Base-by-base conservation (phyloP, 495 filamentous ascomycete genomes). In the Cercophora newfieldiana region DNA sequence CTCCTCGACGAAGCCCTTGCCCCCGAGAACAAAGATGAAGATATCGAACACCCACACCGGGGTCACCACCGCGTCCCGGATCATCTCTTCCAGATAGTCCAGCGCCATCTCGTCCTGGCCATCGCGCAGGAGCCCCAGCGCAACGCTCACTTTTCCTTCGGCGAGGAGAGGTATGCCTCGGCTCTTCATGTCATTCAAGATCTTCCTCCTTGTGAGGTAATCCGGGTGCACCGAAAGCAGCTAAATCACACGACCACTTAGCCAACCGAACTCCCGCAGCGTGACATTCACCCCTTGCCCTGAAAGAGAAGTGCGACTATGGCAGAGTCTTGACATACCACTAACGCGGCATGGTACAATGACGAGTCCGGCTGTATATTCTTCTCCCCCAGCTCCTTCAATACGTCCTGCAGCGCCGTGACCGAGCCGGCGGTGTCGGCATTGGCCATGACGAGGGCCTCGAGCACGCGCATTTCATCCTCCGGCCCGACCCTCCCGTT, bases 201-300 rank as follows among this genome's bases (percentile, higher is more conserved):
- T 80, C 30, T 89, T 80, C 37, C 83, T 80, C 24, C 93, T 88
- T 12, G 93, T 80, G 1, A 93, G 50, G 67, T 95, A 93, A 75
- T 97, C 89, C 0, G 94, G 93, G 74, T 97, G 93, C 24, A 96
- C 86, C 16, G 92, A 87, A 24, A 94, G 85, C 6, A 86, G 86
- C 87, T 93, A 59, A 29, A 68, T 21, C 25, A n/a, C n/a, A n/a
- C 58, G 16, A 51, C 58, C n/a, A 71, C 66, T 67, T 10, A 64
- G 65, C n/a, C n/a, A n/a, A n/a, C n/a, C n/a, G n/a, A n/a, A n/a
- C n/a, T n/a, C n/a, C n/a, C n/a, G n/a, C n/a, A n/a, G n/a, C n/a
- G n/a, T 63, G 65, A 64, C 63, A 51, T 49, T 33, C 37, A 22
- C 37, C 19, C 2, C 3, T 47, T 28, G 59, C 50, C 21, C 5